Evolutionary conservation across 164 flowering plant species (phyloP).

Genomic region (Magnolia sinica): DNA sequence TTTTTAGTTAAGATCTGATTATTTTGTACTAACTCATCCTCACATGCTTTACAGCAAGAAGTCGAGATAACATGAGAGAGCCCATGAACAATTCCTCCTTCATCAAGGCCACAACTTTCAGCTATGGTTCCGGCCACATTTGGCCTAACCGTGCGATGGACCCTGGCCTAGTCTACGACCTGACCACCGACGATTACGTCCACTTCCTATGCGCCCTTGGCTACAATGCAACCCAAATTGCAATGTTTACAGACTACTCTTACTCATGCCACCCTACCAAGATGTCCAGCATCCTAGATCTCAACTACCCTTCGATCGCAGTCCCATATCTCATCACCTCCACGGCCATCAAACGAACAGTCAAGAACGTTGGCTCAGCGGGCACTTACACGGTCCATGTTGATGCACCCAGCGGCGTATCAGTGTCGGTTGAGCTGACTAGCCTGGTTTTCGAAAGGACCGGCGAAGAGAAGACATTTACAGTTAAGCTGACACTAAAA

Average conservation of each 20-base stretch:
- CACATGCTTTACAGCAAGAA: conserved; percentile 31
- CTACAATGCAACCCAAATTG: conserved; percentile 11
- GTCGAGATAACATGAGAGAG: conserved; percentile 35
- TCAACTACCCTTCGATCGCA: conserved; percentile 69
- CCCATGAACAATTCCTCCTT: conserved; percentile 28
- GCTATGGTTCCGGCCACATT: conserved; percentile 56
- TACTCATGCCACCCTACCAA: conserved; percentile 25
- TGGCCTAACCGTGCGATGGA: conserved; percentile 54
- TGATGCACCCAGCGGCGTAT: conserved; percentile 35
- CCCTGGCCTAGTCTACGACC: conserved; percentile 73
- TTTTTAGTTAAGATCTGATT: too few relatives aligned
- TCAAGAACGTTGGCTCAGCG: conserved; percentile 54
- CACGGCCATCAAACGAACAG: conserved; percentile 40
- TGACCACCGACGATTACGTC: conserved; percentile 39
- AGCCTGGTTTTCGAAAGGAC: conserved; percentile 33
- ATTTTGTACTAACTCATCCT: too few relatives aligned
- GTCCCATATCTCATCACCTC: conserved; percentile 42
- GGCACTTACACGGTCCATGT: conserved; percentile 40
- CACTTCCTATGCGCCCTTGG: conserved; percentile 52
- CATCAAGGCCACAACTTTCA: conserved; percentile 42
- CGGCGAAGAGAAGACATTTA: conserved; percentile 60
- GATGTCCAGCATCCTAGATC: conserved; percentile 10
- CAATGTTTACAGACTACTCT: not conserved
- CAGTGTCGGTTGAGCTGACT: conserved; percentile 36
- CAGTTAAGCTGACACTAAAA: conserved; percentile 25